Evolutionary conservation across 352 stramenopile species (phyloP).

Genomic region (Globisporangium echinulatum): DNA sequence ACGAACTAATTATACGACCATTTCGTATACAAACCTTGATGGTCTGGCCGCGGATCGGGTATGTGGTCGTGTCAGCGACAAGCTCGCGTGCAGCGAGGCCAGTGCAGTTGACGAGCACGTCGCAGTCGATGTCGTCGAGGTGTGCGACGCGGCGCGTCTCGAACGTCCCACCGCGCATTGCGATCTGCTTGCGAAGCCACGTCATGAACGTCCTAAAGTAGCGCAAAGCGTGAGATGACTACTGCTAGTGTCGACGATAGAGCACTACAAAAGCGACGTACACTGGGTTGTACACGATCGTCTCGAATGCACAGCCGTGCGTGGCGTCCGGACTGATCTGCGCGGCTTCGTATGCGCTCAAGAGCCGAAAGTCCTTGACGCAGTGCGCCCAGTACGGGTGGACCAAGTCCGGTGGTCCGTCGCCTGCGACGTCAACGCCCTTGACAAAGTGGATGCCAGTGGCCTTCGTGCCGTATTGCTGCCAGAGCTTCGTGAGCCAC

Average conservation of each 20-base stretch:
- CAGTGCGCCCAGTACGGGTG: constrained; percentile 68
- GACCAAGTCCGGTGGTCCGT: constrained; percentile 24
- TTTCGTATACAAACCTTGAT: constrained; percentile 15
- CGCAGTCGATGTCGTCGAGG: constrained; percentile 32
- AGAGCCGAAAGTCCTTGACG: constrained; percentile 45
- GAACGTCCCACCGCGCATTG: constrained; percentile 35
- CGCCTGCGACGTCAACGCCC: constrained; percentile 35
- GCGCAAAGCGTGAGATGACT: not conserved
- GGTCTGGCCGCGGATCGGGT: constrained; percentile 54
- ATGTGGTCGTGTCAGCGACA: constrained; percentile 31
- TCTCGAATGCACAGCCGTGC: constrained; percentile 47
- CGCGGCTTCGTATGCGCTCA: constrained; percentile 30
- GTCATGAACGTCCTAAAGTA: constrained; percentile 42
- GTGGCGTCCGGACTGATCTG: constrained; percentile 29
- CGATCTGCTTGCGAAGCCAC: constrained; percentile 40
- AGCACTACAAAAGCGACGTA: constrained; percentile 6
- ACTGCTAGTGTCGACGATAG: not conserved
- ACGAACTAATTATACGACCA: too few relatives aligned
- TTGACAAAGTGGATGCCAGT: constrained; percentile 49
- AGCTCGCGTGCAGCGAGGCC: constrained; percentile 40
- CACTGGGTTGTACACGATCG: constrained; percentile 62
- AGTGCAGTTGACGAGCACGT: constrained; percentile 62
- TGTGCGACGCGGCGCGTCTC: constrained; percentile 30
- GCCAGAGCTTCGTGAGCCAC: constrained; percentile 40
- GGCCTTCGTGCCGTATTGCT: constrained; percentile 29